Percentiles rank a stretch among this genome's conserved stretches.
These are phyloP conservation scores for Trichoderma sp. DNA, from an alignment of 2,329 filamentous ascomycete species.

Conservation along the genomic window DNA sequence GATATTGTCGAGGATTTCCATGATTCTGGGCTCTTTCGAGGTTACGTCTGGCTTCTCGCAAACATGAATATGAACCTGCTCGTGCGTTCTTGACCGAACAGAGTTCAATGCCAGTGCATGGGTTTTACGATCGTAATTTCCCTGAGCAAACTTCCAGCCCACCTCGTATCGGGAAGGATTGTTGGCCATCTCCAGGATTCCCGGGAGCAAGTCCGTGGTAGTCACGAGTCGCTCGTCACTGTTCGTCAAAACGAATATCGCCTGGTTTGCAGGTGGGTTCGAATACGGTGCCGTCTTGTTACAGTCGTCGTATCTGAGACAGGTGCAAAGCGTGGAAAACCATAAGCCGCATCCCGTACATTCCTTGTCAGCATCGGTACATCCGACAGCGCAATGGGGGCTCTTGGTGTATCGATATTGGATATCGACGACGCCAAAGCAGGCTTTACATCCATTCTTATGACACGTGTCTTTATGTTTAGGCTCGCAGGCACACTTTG, in stretches of 20 bases:
- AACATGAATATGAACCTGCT: slow-evolving; percentile 9
- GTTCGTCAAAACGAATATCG: not conserved
- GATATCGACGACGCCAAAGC: not conserved
- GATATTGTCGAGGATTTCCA: not conserved
- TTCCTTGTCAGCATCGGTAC: not conserved
- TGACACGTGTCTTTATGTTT: not conserved
- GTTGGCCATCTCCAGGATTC: not conserved
- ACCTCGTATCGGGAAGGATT: not conserved
- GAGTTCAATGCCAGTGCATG: slow-evolving; percentile 1
- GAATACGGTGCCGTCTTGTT: not conserved
- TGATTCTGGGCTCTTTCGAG: not conserved
- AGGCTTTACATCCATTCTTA: not conserved
- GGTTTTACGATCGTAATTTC: not conserved
- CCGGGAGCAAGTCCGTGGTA: not conserved
- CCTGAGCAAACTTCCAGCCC: not conserved
- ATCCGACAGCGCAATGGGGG: not conserved
- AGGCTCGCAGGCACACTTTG: not conserved
- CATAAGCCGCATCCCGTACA: not conserved
- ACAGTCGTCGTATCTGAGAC: not conserved
- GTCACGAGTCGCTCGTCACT: not conserved
- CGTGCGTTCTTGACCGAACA: not conserved
- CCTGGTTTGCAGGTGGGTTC: not conserved
- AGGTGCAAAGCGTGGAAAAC: not conserved
- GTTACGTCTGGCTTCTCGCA: not conserved
- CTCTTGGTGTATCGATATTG: not conserved